Evolutionary conservation across 768 basidiomycete genomes (phyloP), one percentile per base, ranked within the genome.

Genomic region (Gymnopilus dilepis): DNA sequence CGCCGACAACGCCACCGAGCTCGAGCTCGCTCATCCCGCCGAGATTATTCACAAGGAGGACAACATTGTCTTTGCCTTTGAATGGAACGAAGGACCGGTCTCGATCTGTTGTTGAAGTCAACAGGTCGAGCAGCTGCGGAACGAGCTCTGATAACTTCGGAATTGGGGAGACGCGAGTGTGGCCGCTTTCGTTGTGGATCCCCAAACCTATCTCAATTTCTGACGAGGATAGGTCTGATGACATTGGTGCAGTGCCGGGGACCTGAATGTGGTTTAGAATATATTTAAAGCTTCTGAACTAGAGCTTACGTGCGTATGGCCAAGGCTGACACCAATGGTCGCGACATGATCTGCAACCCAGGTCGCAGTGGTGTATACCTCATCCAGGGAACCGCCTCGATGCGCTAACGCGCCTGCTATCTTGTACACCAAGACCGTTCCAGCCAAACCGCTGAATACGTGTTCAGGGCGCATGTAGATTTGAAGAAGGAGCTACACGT

Each of bases 151-250:
- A 80, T 48, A 92, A 82, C 9, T 88, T 81, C 0, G 94, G 94
- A 2, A 89, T 79, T 4, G 90, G 91, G 0, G 88, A 87, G 34
- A 90, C 65, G 28, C 87, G 87, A 41, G 79, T 77, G 63, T 87
- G 82, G 7, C 91, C 95, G 48, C 87, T 85, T 76, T 97, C 95
- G 68, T 97, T 97, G 77, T 97, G 95, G 59, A 97, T 91, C 12
- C 95, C 92, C 80, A 93, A 86, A 17, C 95, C 95, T 60, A 97
- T 89, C 75, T 97, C 95, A 56, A 95, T 85, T 72, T 94, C 91
- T 21, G 82, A 76, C 12, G 74, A 68, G 3, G 78, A 79, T 22
- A 95, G 79, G 69, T 86, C 81, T 12, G 84, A 82, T 34, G 84
- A 73, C 3, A 80, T 70, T 1, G 82, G 70, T 0, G 86, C 86